phyloP scores from a whole-genome alignment of 148 eudicot species.

The Cornus controversa region DNA sequence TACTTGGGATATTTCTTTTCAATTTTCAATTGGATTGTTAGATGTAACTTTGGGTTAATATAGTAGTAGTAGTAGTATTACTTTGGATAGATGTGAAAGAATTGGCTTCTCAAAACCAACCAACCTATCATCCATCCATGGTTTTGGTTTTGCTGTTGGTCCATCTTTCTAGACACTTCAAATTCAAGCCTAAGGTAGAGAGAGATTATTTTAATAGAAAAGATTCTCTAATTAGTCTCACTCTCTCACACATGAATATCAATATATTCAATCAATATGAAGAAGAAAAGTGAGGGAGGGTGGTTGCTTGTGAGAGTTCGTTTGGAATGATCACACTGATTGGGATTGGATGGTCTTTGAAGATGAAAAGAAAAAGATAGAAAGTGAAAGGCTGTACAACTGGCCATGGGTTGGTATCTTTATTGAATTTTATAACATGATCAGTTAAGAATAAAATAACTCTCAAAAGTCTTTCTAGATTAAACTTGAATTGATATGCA shows the following conservation, averaged over 20 bases:
- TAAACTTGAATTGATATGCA: background rate
- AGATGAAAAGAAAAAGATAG: background rate
- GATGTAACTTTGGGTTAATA: background rate
- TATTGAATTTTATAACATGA: too few relatives aligned
- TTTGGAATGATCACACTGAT: conserved; percentile 7
- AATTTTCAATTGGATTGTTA: background rate
- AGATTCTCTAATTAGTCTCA: background rate
- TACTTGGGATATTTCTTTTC: conserved; percentile 8
- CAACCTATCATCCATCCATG: too few relatives aligned
- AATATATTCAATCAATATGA: too few relatives aligned
- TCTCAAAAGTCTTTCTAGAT: background rate
- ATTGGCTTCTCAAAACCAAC: too few relatives aligned
- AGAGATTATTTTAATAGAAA: background rate
- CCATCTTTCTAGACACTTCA: background rate
- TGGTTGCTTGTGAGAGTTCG: conserved; percentile 3
- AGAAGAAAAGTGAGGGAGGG: background rate
- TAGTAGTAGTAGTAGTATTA: too few relatives aligned
- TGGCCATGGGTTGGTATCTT: background rate
- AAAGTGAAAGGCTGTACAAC: background rate
- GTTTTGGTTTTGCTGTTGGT: too few relatives aligned
- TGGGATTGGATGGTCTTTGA: background rate
- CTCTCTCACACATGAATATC: background rate
- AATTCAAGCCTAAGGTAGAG: too few relatives aligned
- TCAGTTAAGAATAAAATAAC: background rate
- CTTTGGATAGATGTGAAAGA: background rate